Base-by-base conservation (phyloP, 2,329 filamentous ascomycete genomes). In the Fusarium sulawesiense region DNA sequence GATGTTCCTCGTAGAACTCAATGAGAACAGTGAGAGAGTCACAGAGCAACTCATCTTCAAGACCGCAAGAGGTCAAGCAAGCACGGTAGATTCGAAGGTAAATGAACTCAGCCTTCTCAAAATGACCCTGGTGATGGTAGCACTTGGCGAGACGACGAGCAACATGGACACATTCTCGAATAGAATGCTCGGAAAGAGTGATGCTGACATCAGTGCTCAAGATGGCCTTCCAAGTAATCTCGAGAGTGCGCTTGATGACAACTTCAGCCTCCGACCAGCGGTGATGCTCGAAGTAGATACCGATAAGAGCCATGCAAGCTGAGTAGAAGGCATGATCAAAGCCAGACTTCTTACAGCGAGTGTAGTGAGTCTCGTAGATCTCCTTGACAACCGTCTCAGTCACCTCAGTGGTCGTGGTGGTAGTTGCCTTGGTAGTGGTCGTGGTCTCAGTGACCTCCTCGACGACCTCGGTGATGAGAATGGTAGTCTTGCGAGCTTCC, bases 171-270 rank as follows among this genome's bases (percentile, higher is more conserved):
- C 73, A 76, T 64, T 82, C 80, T 4, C 71, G 72, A 12, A 76
- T 58, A 7, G 75, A 80, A 30, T 77, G 74, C 44, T 79, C 77
- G 49, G 73, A 72, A 25, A 81, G 68, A 5, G 70, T 77, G 44
- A 78, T 60, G 46, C 70, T 75, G 45, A 70, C 64, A 27, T 80
- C 77, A 5, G 63, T 70, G 4, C 70, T 77, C 29, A 82, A 56
- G 5, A 82, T 69, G 3, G 76, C 76, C 66, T 79, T 80, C 81
- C 81, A 82, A 7, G 78, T 79, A 27, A 81, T 72, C 63, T 81
- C 78, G 1, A 82, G 76, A 1, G 80, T 77, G 56, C 75, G 70
- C 56, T 74, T 78, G 51, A 80, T 77, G 20, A 79, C 65, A 2
- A 73, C 60, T 54, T 81, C 80, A 1, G 79, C 80, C 50, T 82